Percentiles rank a stretch among this genome's conserved stretches.
phyloP scores from a whole-genome alignment of 139 green algal species.

The Tetradesmus lagerheimii region DNA sequence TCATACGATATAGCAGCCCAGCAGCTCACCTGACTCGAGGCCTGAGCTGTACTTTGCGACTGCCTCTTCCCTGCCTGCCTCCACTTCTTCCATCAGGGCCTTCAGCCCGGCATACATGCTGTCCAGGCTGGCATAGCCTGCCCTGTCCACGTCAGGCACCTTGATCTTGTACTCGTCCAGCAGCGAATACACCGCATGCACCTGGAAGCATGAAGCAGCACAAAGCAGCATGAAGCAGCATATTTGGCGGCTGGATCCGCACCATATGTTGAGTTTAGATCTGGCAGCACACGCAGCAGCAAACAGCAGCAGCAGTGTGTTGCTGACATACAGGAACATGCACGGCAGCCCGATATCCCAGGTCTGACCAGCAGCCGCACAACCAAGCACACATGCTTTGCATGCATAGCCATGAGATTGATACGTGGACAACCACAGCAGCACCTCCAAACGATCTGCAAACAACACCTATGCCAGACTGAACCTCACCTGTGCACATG shows the following conservation, averaged over 20 bases:
- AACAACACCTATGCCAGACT: not conserved
- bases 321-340: too few species aligned
- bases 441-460: not conserved
- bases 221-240: too few species aligned
- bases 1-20: not conserved
- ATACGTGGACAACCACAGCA: not conserved
- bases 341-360: too few species aligned
- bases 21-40: conserved; percentile 66
- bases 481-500: conserved; percentile 20
- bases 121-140: conserved; percentile 78
- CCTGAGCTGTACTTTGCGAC: conserved; percentile 74
- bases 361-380: too few species aligned
- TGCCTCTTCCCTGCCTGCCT: conserved; percentile 74
- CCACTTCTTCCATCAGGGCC: conserved; percentile 75
- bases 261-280: too few species aligned
- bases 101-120: conserved; percentile 78
- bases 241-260: too few species aligned
- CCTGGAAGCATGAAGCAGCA: conserved; percentile 61
- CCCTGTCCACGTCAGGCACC: conserved; percentile 77
- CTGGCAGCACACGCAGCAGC: not conserved
- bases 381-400: not conserved
- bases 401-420: too few species aligned
- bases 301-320: too few species aligned
- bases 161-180: conserved; percentile 80
- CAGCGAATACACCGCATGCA: conserved; percentile 76